phyloP scores from a whole-genome alignment of 179 eudicot genomes.

The Actinidia arguta region DNA sequence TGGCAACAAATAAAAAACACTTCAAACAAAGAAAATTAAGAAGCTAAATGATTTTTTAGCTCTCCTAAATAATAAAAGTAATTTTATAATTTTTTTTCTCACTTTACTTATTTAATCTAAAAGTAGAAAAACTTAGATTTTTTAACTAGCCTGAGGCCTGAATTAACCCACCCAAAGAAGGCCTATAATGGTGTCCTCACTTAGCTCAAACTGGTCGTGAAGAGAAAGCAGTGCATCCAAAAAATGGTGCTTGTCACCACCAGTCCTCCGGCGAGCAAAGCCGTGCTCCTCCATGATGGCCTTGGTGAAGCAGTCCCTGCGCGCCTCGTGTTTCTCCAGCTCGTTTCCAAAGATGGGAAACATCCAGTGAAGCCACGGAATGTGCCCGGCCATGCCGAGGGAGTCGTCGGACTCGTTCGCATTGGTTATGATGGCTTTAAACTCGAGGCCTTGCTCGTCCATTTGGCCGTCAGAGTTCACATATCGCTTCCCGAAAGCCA shows the following conservation, averaged over 20 bases:
- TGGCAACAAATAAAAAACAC: too few species aligned
- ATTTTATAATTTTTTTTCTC: too few species aligned
- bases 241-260: constrained; percentile 68
- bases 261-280: constrained; percentile 51
- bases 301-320: constrained; percentile 60
- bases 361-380: constrained; percentile 75
- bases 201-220: constrained; percentile 72
- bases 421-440: constrained; percentile 44
- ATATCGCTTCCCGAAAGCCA: constrained; percentile 69
- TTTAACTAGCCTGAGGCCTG: too few species aligned
- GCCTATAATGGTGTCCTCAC: constrained; percentile 80
- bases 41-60: too few species aligned
- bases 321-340: constrained; percentile 21
- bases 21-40: too few species aligned
- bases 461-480: constrained; percentile 46
- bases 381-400: constrained; percentile 63
- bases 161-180: constrained; percentile 84
- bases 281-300: constrained; percentile 86
- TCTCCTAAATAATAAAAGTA: too few species aligned
- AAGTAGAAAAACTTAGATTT: too few species aligned
- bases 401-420: constrained; percentile 56
- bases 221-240: constrained; percentile 79
- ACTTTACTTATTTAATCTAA: too few species aligned
- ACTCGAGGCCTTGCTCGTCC: constrained; percentile 62
- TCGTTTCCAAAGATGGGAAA: background rate